phyloP scores from a whole-genome alignment of 2,329 filamentous ascomycete genomes.

The Seiridium cupressi region DNA sequence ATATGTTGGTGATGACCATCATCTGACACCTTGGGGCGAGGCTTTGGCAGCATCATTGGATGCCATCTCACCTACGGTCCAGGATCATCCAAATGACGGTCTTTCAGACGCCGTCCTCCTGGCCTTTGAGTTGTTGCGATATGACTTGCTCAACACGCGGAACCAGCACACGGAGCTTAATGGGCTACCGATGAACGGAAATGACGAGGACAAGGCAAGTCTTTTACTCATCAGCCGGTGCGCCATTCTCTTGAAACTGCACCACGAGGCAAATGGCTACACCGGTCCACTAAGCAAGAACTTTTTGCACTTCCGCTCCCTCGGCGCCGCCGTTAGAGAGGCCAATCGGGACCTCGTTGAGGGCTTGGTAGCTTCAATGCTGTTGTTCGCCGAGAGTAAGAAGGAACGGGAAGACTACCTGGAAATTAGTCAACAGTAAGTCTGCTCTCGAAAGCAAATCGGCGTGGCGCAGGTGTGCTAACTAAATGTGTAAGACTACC shows the following conservation, averaged over 20 bases:
- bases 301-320: slow-evolving; percentile 79
- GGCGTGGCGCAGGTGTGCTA: background rate
- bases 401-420: slow-evolving; percentile 66
- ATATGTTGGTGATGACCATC: slow-evolving; percentile 77
- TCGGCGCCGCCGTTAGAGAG: slow-evolving; percentile 76
- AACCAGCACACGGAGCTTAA: slow-evolving; percentile 54
- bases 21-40: slow-evolving; percentile 80
- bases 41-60: slow-evolving; percentile 71
- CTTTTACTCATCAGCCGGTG: slow-evolving; percentile 83
- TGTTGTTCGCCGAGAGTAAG: slow-evolving; percentile 76
- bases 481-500: slow-evolving; percentile 49
- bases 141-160: slow-evolving; percentile 73
- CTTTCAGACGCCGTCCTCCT: slow-evolving; percentile 78
- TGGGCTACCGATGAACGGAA: slow-evolving; percentile 53
- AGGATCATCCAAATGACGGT: slow-evolving; percentile 40
- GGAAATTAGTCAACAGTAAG: slow-evolving; percentile 71
- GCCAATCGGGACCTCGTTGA: slow-evolving; percentile 82
- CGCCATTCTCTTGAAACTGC: slow-evolving; percentile 77
- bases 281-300: slow-evolving; percentile 92
- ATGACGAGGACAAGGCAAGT: slow-evolving; percentile 72
- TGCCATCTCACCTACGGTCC: slow-evolving; percentile 53
- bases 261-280: slow-evolving; percentile 84
- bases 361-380: slow-evolving; percentile 74
- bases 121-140: slow-evolving; percentile 79
- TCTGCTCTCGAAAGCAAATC: slow-evolving; percentile 9